Evolutionary conservation across 768 basidiomycete species (phyloP), one percentile per base, ranked within the genome.

Genomic region (Psilocybe azurescens): DNA sequence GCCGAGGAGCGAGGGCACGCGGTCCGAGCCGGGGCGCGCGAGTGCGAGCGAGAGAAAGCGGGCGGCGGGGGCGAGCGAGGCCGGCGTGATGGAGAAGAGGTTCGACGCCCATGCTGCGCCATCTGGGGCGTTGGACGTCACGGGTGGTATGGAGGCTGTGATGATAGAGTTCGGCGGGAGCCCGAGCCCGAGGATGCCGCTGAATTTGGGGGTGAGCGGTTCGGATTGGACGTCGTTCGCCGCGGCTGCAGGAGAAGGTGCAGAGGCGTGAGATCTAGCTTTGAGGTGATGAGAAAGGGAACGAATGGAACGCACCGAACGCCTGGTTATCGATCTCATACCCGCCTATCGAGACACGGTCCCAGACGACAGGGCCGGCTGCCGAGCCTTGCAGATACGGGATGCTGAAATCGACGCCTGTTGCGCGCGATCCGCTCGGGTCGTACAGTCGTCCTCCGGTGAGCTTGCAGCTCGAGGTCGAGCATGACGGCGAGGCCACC

Each of bases 121-220:
- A 64, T 91, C 88, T 0, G 86, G 83, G 3, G 73, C 62, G 72
- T 87, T 79, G 50, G 70, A 76, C 8, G 77, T 79, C 18, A 77
- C 76, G 1, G 89, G 80, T 0, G 83, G 78, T 24, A 94, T 78
- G 1, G 46, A 6, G 0, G 71, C 54, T 4, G 87, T 80, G 55
- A 94, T 93, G 62, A 87, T 65, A n/a, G 88, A 90, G 74, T 92
- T 86, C 50, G 78, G 74, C 24, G 92, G 89, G 29, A 93, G 86
- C 1, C 90, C 89, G 53, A 94, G 86, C 16, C 91, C 92, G 5
- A 93, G 80, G 55, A 93, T 81, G 29, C 92, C 92, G 61, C 75
- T 78, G 71, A 89, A 94, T 11, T 76, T 65, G 9, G 79, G 67
- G 0, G 82, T 74, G 6, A 94, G 81, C 0, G 84, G 84, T 72